phyloP scores from a whole-genome alignment of 1,139 yeast species.

The Eremothecium coryli region DNA sequence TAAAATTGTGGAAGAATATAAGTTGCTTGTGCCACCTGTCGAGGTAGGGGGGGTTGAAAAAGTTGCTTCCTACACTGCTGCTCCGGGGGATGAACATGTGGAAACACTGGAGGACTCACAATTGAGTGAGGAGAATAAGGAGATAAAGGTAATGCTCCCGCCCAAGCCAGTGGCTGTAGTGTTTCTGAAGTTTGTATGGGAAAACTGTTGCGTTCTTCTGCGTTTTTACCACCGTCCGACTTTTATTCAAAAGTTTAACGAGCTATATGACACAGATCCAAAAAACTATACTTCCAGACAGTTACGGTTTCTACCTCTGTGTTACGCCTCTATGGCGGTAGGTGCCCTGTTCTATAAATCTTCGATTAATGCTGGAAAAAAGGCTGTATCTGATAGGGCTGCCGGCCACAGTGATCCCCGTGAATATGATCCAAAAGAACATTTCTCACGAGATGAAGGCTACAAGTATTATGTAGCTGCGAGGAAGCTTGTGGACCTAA shows the following conservation, averaged over 20 bases:
- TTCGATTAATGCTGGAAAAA: constrained; percentile 37
- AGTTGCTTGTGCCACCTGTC: constrained; percentile 12
- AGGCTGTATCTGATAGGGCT: neutral
- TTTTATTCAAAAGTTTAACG: constrained; percentile 51
- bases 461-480: constrained; percentile 84
- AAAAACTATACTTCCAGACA: constrained; percentile 56
- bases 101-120: constrained; percentile 33
- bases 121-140: constrained; percentile 34
- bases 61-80: constrained; percentile 13
- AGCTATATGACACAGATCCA: constrained; percentile 58
- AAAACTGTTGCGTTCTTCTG: constrained; percentile 77
- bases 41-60: constrained; percentile 11
- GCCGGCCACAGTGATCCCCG: constrained; percentile 18
- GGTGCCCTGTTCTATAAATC: constrained; percentile 62
- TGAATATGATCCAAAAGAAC: constrained; percentile 22
- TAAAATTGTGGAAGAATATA: constrained; percentile 23
- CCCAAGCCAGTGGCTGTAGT: constrained; percentile 66
- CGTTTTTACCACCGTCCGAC: constrained; percentile 85
- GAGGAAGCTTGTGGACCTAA: constrained; percentile 66
- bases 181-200: constrained; percentile 74
- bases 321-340: constrained; percentile 65
- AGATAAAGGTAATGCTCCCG: constrained; percentile 65
- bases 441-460: constrained; percentile 65
- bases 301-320: constrained; percentile 61
- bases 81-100: constrained; percentile 9